Evolutionary conservation across 495 filamentous ascomycete genomes (phyloP), one percentile per base, ranked within the genome.

Genomic region (Xylaria cubensis): DNA sequence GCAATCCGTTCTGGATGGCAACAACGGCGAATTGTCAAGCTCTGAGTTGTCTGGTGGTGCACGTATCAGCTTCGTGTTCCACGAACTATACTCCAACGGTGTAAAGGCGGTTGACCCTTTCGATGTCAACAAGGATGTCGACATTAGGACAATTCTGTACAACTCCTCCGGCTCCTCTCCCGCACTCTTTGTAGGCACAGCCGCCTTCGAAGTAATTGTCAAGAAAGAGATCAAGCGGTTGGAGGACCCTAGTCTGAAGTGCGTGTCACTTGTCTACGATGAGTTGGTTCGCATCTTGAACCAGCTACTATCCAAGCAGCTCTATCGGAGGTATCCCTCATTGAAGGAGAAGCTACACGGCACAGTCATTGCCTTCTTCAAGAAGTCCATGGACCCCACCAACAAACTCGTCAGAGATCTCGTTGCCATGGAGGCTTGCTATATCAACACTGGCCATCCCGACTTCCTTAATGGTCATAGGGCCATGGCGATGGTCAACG

Each of bases 41-140:
- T 88, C 92, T 29, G 97, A 99, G 80, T 84, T 99, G 70, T 98
- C 95, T 1, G 97, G 97, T 70, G 97, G 97, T 83, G 97, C 97
- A 67, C 91, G 97, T 88, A 99, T 99, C 80, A 97, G 94, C 83
- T 99, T 99, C 78, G 97, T 99, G 51, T 99, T 97, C 88, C 97
- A 99, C 80, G 97, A 99, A 80, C 84, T 99, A 17, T 99, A 98
- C 82, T 90, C 94, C 55, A 99, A 99, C 82, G 97, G 97, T 82
- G 90, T 99, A 79, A 98, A 98, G 86, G 95, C 97, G 0, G 92
- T 99, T 26, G 97, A 98, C 81, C 97, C 97, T 19, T 99, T 99
- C 79, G 97, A 99, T 78, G 86, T 93, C 70, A 94, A 98, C 81
- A 98, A 98, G 84, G 97, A 99, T 82, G 90, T 96, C 72, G 97